Evolutionary conservation across 257 asterid species (phyloP), one percentile per base, ranked within the genome.

Genomic region (Capsicum baccatum): DNA sequence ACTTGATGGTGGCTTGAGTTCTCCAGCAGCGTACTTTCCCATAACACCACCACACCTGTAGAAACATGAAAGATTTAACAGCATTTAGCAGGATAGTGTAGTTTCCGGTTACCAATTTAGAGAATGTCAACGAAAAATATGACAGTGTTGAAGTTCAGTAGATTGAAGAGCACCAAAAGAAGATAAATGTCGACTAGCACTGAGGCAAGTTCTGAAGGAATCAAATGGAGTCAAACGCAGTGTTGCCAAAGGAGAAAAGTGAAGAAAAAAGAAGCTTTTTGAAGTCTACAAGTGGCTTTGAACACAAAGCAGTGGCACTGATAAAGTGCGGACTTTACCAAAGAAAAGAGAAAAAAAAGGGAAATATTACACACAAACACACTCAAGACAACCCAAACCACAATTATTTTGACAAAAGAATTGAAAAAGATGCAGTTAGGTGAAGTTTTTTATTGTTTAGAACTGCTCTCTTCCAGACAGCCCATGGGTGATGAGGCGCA

Each of bases 1-100:
- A 80, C 91, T 91, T 70, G 95, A 90, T 84, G 99, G 99, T 55
- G 98, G 98, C 86, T 92, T 95, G 86, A 97, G 93, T 85, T 97
- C 99, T 85, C 98, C 99, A 88, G 98, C 98, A 21, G 98, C 97
- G 86, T 97, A 97, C 88, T 95, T 97, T 80, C 99, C 99, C 98
- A 95, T 92, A 83, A 97, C 98, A 85, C 99, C 99, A 66, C 99
- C 98, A 87, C 99, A 97, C 99, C 99, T 97, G 84, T 48, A 78
- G 15, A 78, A 50, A 62, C 21, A 74, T 21, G 81, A 50, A 74
- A 50, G 15, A 74, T 52, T 76, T 76, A 48, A 54, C 48, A 78
- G 59, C 42, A 14, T 4, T 78, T 54, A 54, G 64, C 26, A 55
- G 50, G 50, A 26, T 6, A 4, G 47, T 54, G 44, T 52, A 13